A percentile compares a stretch with the other conserved stretches of the same genome.
Conservation (phyloP, 2,329 filamentous ascomycete genomes). For the Didymella pomorum region DNA sequence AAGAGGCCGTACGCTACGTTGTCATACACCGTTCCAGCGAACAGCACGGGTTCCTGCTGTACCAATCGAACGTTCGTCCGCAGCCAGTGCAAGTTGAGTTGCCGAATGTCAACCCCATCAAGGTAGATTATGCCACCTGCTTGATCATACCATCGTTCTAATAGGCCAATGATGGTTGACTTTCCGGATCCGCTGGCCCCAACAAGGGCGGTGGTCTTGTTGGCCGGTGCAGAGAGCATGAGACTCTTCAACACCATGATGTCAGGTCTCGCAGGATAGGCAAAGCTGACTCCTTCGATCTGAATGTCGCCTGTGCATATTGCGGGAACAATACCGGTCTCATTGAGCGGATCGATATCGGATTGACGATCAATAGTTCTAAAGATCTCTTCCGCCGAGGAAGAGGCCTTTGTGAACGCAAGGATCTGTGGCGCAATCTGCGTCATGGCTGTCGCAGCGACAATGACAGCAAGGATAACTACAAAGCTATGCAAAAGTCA, state of each 20-base stretch:
- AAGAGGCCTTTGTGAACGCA: conserved; percentile 42
- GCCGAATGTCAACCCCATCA: conserved; percentile 69
- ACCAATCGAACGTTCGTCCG: conserved; percentile 91
- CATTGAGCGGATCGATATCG: conserved; percentile 69
- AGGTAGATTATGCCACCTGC: conserved; percentile 35
- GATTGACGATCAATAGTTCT: conserved; percentile 78
- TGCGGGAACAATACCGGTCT: conserved; percentile 32
- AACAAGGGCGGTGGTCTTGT: conserved; percentile 90
- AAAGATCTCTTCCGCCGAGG: background rate
- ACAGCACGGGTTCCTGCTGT: conserved; percentile 89
- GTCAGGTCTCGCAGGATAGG: conserved; percentile 92
- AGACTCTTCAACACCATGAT: conserved; percentile 87
- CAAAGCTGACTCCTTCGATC: conserved; percentile 82
- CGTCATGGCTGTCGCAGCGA: conserved; percentile 72
- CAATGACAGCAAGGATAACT: conserved; percentile 46
- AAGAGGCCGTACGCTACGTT: conserved; percentile 88
- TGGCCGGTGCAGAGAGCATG: conserved; percentile 79
- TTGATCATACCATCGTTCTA: conserved; percentile 63
- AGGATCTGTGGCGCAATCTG: conserved; percentile 70
- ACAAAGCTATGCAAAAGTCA: no score
- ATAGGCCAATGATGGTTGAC: conserved; percentile 86
- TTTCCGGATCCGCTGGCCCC: conserved; percentile 95
- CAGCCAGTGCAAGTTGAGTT: conserved; percentile 86
- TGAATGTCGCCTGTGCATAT: conserved; percentile 65
- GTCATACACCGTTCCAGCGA: conserved; percentile 83